These are phyloP conservation scores for Pleurotus eryngii DNA, from an alignment of 768 basidiomycete genomes.

Conservation along the genomic window DNA sequence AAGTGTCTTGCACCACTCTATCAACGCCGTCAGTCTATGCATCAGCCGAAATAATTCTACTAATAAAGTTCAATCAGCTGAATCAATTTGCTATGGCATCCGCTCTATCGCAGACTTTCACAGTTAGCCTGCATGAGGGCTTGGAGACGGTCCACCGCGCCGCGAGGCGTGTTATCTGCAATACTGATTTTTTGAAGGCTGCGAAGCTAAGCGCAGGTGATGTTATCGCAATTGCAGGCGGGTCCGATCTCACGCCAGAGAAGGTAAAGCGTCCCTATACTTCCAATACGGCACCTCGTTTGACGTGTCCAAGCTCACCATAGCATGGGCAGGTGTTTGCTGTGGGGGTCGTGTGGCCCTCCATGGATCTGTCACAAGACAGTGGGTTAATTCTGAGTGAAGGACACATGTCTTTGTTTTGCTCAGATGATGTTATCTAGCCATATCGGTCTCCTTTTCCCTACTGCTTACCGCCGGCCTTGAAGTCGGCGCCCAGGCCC, in stretches of 20 bases:
- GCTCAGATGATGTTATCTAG: slow-evolving; percentile 31
- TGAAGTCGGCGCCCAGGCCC: slow-evolving; percentile 42
- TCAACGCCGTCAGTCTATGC: not conserved
- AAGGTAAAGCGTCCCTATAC: slow-evolving; percentile 22
- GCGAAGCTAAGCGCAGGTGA: slow-evolving; percentile 69
- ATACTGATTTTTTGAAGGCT: slow-evolving; percentile 57
- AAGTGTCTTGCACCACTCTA: too few relatives aligned
- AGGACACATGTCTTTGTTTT: slow-evolving; percentile 13
- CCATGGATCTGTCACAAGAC: slow-evolving; percentile 52
- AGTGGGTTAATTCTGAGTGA: slow-evolving; percentile 38
- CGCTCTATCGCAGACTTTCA: slow-evolving; percentile 35
- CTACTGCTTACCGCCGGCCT: slow-evolving; percentile 61
- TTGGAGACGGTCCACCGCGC: slow-evolving; percentile 44
- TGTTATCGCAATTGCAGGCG: slow-evolving; percentile 51
- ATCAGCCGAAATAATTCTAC: too few relatives aligned
- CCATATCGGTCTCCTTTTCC: slow-evolving; percentile 51
- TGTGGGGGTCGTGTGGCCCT: slow-evolving; percentile 77
- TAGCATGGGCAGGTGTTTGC: slow-evolving; percentile 49
- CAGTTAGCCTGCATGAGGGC: slow-evolving; percentile 31
- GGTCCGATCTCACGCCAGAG: slow-evolving; percentile 25
- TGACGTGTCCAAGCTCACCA: slow-evolving; percentile 11
- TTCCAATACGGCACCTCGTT: slow-evolving; percentile 1
- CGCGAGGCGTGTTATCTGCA: slow-evolving; percentile 60
- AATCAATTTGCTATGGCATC: slow-evolving; percentile 11
- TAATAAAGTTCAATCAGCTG: too few relatives aligned